Percentiles rank a stretch among this genome's conserved stretches.
phyloP scores from a whole-genome alignment of 179 eudicot species.

The Gypsophila paniculata region DNA sequence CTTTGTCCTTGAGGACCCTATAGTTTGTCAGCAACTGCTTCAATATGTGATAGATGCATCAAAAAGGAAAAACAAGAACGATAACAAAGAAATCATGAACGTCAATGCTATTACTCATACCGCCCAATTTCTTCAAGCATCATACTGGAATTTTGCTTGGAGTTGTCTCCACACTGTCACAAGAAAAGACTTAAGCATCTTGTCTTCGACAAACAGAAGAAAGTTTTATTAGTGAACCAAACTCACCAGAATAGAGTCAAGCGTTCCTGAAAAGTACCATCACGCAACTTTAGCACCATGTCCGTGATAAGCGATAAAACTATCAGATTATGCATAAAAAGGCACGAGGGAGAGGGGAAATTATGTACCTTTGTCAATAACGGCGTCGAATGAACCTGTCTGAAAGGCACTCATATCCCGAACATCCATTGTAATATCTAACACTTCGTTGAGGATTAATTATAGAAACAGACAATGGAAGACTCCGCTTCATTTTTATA shows the following conservation, averaged over 20 bases:
- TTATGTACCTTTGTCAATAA: constrained; percentile 74
- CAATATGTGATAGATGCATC: constrained; percentile 50
- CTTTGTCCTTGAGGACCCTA: constrained; percentile 92
- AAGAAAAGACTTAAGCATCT: constrained; percentile 21
- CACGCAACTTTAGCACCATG: constrained; percentile 8
- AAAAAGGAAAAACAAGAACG: constrained; percentile 32
- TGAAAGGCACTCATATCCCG: constrained; percentile 66
- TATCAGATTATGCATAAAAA: background rate
- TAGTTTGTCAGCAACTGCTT: constrained; percentile 86
- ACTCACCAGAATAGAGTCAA: constrained; percentile 92
- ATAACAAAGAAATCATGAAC: constrained; percentile 6
- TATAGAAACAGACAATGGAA: background rate
- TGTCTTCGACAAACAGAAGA: background rate
- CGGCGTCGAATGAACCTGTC: constrained; percentile 65
- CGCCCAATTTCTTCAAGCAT: constrained; percentile 83
- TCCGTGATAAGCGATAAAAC: background rate
- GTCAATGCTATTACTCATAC: constrained; percentile 34
- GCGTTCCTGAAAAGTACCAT: constrained; percentile 53
- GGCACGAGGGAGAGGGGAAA: background rate
- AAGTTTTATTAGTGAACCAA: background rate
- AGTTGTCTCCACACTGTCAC: constrained; percentile 67
- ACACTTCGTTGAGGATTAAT: constrained; percentile 26
- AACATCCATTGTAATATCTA: constrained; percentile 82
- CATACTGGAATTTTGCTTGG: constrained; percentile 56
- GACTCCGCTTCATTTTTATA: background rate